Base-by-base conservation (phyloP, 2,329 filamentous ascomycete species). In the Rosellinia necatrix region DNA sequence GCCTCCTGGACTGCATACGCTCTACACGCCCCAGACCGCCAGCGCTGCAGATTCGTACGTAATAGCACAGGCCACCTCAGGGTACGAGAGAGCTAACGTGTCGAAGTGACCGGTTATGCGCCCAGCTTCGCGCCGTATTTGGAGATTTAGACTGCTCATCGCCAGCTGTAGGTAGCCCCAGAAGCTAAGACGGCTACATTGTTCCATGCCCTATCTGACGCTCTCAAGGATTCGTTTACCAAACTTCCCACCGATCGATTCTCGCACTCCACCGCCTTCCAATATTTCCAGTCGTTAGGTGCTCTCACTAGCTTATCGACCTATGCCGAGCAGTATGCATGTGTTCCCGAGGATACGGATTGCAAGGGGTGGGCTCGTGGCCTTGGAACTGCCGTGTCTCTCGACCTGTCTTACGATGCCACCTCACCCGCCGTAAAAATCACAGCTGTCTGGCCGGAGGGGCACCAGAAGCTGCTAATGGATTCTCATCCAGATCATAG, bases 1-100 rank as follows among this genome's bases (percentile, higher is more conserved):
- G 12, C 86, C 91, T 2, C 87, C 92, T 0, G 93, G 93, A 2
- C 76, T 97, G 19, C 92, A 97, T 76, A 77, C 92, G 22, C 89
- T 89, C 66, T 92, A 87, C 69, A 89, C 88, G 0, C 88, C 89
- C 0, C 69, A 65, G 7, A 61, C 60, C 41, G 63, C 61, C 24
- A 62, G 69, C 17, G 66, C 63, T 65, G 70, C 60, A 54, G 67
- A 60, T 19, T 53, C 47, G 44, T 57, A 53, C 30, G 58, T 40
- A 59, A 49, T 48, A 53, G 24, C 10, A 13, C 7, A 46, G 13
- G 38, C 24, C 27, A 4, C 38, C 10, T 30, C 10, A 4, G 22
- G 42, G 15, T 27, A 35, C 15, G 21, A 32, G 9, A 15, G 44
- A 12, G 49, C 55, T 64, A 19, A 64, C 52, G 15, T 38, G 30